Conservation (phyloP, 1,284 basidiomycete species). For the Marasmius tenuissimus region DNA sequence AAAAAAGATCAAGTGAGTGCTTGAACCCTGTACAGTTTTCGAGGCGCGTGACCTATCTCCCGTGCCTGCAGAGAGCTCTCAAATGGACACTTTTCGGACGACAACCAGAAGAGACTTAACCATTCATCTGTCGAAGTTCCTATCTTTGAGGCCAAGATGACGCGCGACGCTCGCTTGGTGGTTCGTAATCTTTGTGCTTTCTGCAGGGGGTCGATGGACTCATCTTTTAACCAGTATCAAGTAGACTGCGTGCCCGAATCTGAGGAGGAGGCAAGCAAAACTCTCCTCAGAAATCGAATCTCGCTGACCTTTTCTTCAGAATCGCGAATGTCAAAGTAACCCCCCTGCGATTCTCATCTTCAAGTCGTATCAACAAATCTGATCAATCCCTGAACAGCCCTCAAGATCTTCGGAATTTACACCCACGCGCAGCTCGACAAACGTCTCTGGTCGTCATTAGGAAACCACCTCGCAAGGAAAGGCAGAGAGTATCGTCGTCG, state of each 20-base stretch:
- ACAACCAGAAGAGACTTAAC: constrained; percentile 65
- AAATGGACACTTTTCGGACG: constrained; percentile 63
- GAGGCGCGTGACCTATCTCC: background rate
- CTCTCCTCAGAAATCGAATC: background rate
- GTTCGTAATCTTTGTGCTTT: constrained; percentile 33
- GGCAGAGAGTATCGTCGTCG: constrained; percentile 54
- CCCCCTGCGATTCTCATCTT: background rate
- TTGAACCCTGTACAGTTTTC: background rate
- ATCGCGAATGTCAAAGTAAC: constrained; percentile 58
- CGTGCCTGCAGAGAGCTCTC: constrained; percentile 52
- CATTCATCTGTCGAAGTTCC: constrained; percentile 47
- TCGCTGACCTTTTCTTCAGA: background rate
- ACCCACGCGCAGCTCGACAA: constrained; percentile 58
- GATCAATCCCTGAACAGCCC: constrained; percentile 32
- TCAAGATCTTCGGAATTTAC: constrained; percentile 62
- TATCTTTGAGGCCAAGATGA: constrained; percentile 71
- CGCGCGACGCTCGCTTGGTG: constrained; percentile 55
- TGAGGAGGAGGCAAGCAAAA: constrained; percentile 32
- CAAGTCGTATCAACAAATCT: constrained; percentile 4
- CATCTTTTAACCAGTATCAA: constrained; percentile 49
- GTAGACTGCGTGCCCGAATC: constrained; percentile 57
- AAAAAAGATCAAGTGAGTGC: constrained; percentile 60
- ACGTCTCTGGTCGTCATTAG: constrained; percentile 58
- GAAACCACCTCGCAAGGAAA: constrained; percentile 47
- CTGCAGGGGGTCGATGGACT: background rate